Conservation (phyloP, 495 filamentous ascomycete species). For the Penicillium atrosanguineum region DNA sequence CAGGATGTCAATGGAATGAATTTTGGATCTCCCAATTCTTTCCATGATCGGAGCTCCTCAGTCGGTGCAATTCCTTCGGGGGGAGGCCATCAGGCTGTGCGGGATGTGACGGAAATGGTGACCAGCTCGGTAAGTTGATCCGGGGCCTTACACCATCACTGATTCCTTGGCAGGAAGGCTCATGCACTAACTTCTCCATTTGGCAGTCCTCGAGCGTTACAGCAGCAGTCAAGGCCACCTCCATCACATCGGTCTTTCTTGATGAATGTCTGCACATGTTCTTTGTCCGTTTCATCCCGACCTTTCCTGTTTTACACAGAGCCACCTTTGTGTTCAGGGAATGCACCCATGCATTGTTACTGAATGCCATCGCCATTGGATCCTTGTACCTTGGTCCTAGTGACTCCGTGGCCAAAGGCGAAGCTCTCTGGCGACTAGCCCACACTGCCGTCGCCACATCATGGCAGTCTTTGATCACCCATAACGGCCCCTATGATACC, state of each 20-base stretch:
- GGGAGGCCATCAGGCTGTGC: constrained; percentile 46
- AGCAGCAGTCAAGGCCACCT: constrained; percentile 45
- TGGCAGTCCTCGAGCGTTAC: constrained; percentile 44
- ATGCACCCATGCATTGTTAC: constrained; percentile 44
- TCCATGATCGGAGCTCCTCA: constrained; percentile 38
- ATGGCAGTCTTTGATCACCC: constrained; percentile 49
- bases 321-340: constrained; percentile 50
- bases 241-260: constrained; percentile 48
- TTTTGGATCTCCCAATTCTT: constrained; percentile 36
- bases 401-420: constrained; percentile 45
- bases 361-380: constrained; percentile 51
- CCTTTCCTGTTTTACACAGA: constrained; percentile 48
- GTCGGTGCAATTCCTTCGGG: constrained; percentile 42
- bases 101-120: constrained; percentile 49
- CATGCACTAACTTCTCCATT: constrained; percentile 2
- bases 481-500: constrained; percentile 44
- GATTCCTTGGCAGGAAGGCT: neutral
- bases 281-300: constrained; percentile 49
- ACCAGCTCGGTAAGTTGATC: constrained; percentile 40
- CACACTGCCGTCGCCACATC: constrained; percentile 50
- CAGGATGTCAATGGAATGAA: constrained; percentile 34
- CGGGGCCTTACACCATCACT: neutral
- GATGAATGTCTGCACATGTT: constrained; percentile 52
- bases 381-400: constrained; percentile 49
- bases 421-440: constrained; percentile 47